phyloP scores from a whole-genome alignment of 2,329 filamentous ascomycete species.

The Bipolaris sorokiniana region DNA sequence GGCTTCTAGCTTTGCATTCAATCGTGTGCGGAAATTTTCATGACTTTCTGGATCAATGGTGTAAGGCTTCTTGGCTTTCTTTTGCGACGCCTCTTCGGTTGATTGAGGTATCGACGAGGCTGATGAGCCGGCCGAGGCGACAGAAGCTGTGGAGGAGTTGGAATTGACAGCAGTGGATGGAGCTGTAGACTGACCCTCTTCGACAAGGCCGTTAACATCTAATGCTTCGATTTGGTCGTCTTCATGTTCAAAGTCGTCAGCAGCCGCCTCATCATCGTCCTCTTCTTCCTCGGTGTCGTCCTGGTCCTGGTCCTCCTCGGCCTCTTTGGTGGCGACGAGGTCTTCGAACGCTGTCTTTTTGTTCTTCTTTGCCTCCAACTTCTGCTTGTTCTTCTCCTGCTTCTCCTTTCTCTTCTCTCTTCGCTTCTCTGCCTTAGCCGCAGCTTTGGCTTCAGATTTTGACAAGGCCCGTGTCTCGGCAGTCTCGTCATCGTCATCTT shows the following conservation, averaged over 20 bases:
- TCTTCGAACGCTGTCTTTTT: conserved; percentile 39
- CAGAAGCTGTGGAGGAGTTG: conserved; percentile 50
- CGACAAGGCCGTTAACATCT: conserved; percentile 47
- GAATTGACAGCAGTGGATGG: conserved; percentile 43
- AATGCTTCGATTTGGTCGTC: conserved; percentile 44
- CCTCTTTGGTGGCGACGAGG: conserved; percentile 28
- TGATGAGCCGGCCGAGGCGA: conserved; percentile 54
- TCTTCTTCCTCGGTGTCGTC: conserved; percentile 28
- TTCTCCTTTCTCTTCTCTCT: conserved; percentile 56
- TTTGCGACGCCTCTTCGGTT: conserved; percentile 28
- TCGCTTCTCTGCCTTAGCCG: conserved; percentile 54
- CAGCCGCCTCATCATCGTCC: conserved; percentile 29
- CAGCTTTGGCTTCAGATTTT: conserved; percentile 49
- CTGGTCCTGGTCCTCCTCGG: conserved; percentile 33
- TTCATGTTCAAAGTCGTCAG: conserved; percentile 32
- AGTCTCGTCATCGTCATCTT: conserved; percentile 43
- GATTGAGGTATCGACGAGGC: conserved; percentile 54
- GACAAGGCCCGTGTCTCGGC: conserved; percentile 48
- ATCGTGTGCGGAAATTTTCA: conserved; percentile 75
- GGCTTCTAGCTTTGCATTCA: conserved; percentile 82
- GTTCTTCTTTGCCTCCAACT: conserved; percentile 39
- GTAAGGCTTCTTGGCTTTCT: conserved; percentile 41
- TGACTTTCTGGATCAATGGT: conserved; percentile 60
- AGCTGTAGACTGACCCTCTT: conserved; percentile 44
- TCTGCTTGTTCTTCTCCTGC: conserved; percentile 49